Base-by-base conservation (phyloP, 805 yeast species). In the Suhomyces prunicola region DNA sequence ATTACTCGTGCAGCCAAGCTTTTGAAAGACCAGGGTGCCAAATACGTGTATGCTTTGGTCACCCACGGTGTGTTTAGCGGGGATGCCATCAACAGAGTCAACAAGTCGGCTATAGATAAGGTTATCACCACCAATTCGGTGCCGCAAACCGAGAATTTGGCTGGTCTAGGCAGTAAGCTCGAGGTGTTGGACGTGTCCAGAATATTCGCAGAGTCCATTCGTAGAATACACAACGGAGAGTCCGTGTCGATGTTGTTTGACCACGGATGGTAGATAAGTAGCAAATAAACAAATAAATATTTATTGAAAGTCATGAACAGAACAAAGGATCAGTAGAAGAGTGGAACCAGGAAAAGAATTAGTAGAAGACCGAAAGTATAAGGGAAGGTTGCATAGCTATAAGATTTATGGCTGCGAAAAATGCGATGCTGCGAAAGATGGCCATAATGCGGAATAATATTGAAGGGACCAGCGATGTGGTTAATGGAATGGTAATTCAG, bases 221-320 rank as follows among this genome's bases (percentile, higher is more conserved):
- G 99, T 68, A 81, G 99, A 69, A 93, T 94, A 48, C 96, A 94
- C 70, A 94, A 94, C 61, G 99, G 99, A 60, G 99, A 94, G 74
- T 85, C 93, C 13, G 96, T 94, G 15, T 87, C 96, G 17, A 87
- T 90, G 89, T 76, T 94, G 55, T 94, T 92, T 72, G 97, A 91
- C 62, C 92, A 88, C 60, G 96, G 84, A 2, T 80, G 84, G 83
- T 82, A 47, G 26, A 26, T 29, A 23, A 27, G 10, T 3, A 9
- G 7, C 29, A 27, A 27, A 17, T 36, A 15, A n/a, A 35, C 40
- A 15, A 36, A 36, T n/a, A 58, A 56, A 53, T 19, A 33, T 26
- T 17, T 15, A 33, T 36, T 17, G 33, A n/a, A 10, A 29, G 5
- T 12, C 1, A 6, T 4, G 17, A 6, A n/a, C 12, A 33, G n/a